Percentiles rank a stretch among this genome's conserved stretches.
phyloP scores from a whole-genome alignment of 2,329 filamentous ascomycete species.

The Rasamsonia emersonii region DNA sequence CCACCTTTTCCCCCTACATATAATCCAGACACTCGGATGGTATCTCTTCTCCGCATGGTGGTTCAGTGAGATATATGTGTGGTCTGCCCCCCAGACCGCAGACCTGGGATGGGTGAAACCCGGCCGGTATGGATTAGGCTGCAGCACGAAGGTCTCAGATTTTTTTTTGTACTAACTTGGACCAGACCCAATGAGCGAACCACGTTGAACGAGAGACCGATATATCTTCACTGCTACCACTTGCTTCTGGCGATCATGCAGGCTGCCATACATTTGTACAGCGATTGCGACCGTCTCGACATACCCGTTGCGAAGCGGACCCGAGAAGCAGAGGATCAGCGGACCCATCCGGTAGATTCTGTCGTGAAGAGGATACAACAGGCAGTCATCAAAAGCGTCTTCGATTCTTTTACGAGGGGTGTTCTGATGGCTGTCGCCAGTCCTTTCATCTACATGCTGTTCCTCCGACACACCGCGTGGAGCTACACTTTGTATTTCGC shows the following conservation, averaged over 20 bases:
- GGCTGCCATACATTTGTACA: slow-evolving; percentile 58
- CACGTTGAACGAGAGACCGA: slow-evolving; percentile 73
- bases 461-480: slow-evolving; percentile 60
- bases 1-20: slow-evolving; percentile 49
- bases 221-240: slow-evolving; percentile 69
- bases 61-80: slow-evolving; percentile 75
- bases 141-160: slow-evolving; percentile 3
- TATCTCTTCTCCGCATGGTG: slow-evolving; percentile 70
- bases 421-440: slow-evolving; percentile 38
- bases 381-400: slow-evolving; percentile 21
- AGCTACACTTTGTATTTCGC: slow-evolving; percentile 60
- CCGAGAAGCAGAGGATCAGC: slow-evolving; percentile 23
- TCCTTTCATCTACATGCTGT: slow-evolving; percentile 51
- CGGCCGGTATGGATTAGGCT: slow-evolving; percentile 45
- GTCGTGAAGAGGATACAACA: slow-evolving; percentile 31
- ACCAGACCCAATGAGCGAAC: slow-evolving; percentile 54
- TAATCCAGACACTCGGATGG: slow-evolving; percentile 62
- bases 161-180: slow-evolving; percentile 4
- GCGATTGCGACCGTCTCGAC: slow-evolving; percentile 62
- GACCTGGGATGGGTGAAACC: slow-evolving; percentile 67
- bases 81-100: slow-evolving; percentile 51
- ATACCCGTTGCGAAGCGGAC: slow-evolving; percentile 38
- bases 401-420: slow-evolving; percentile 26
- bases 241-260: slow-evolving; percentile 61
- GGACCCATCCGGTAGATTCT: slow-evolving; percentile 27